phyloP scores from a whole-genome alignment of 495 filamentous ascomycete species.

The Annulohypoxylon stygium region DNA sequence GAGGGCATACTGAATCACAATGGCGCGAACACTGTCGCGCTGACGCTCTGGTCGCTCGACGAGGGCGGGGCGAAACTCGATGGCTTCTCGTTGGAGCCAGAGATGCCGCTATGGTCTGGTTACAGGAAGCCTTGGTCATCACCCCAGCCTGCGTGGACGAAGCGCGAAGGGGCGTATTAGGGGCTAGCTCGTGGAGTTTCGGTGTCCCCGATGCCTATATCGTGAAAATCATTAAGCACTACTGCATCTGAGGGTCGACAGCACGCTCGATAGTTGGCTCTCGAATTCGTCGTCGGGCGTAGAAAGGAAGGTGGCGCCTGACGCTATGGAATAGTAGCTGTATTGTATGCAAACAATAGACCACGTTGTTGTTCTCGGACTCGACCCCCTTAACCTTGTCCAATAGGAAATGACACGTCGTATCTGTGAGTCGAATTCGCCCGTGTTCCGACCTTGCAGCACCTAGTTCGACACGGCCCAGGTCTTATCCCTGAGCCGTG shows the following conservation, averaged over 20 bases:
- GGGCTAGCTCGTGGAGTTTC: background rate
- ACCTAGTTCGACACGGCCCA: conserved; percentile 1
- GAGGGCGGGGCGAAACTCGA: conserved; percentile 67
- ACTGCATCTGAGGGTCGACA: conserved; percentile 2
- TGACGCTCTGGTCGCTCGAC: conserved; percentile 74
- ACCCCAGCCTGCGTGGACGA: conserved; percentile 63
- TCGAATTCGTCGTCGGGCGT: background rate
- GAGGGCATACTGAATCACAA: conserved; percentile 75
- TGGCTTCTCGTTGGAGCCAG: conserved; percentile 65
- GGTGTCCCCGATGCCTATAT: conserved; percentile 1
- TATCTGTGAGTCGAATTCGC: conserved; percentile 19
- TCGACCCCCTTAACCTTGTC: conserved; percentile 1
- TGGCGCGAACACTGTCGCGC: conserved; percentile 70
- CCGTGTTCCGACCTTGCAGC: background rate
- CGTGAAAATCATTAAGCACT: background rate
- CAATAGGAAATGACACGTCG: conserved; percentile 33
- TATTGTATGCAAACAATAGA: background rate
- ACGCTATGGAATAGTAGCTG: background rate
- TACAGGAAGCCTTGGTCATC: conserved; percentile 63
- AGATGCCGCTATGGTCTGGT: conserved; percentile 66
- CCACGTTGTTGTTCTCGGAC: conserved; percentile 6
- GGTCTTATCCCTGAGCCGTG: background rate
- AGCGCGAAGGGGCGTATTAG: conserved; percentile 68
- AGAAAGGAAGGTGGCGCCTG: background rate
- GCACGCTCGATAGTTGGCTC: background rate